Conservation (phyloP, 106 monocot genomes). For the Cymbidium sinense region DNA sequence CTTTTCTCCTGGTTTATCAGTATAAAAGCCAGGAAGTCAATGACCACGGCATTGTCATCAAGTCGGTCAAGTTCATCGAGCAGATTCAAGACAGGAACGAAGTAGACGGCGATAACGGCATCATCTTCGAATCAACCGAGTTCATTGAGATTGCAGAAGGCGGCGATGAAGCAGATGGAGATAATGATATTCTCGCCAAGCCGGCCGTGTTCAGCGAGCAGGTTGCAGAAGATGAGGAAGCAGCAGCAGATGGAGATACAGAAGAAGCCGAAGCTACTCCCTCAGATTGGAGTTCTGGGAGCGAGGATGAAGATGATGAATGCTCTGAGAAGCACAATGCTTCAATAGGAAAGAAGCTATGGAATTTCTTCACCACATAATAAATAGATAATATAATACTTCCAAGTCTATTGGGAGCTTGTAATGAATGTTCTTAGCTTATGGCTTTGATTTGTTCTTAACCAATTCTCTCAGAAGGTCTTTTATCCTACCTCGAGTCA, state of each 20-base stretch:
- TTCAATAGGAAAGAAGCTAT: conserved; percentile 59
- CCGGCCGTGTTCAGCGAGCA: not conserved
- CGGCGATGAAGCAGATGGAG: conserved; percentile 5
- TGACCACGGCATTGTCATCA: not conserved
- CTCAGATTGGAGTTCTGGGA: conserved; percentile 3
- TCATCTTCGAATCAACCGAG: conserved; percentile 15
- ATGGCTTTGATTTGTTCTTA: not conserved
- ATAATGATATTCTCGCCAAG: not conserved
- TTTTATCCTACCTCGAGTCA: not conserved
- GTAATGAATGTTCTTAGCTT: not conserved
- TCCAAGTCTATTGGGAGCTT: not conserved
- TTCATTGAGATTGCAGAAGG: conserved; percentile 20
- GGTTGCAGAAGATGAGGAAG: not conserved
- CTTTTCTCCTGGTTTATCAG: conserved; percentile 8
- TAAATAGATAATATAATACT: not conserved
- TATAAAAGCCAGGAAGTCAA: conserved; percentile 19
- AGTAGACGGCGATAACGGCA: not conserved
- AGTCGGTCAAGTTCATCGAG: conserved; percentile 27
- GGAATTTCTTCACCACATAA: conserved; percentile 63
- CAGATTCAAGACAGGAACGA: not conserved
- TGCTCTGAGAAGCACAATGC: conserved; percentile 26
- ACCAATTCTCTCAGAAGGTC: not conserved
- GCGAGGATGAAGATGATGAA: conserved; percentile 10
- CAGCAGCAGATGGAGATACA: conserved; percentile 12
- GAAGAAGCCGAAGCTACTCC: conserved; percentile 15